These are phyloP conservation scores for Globisporangium rhizosaccharum DNA, from an alignment of 352 stramenopile species.

Conservation along the genomic window DNA sequence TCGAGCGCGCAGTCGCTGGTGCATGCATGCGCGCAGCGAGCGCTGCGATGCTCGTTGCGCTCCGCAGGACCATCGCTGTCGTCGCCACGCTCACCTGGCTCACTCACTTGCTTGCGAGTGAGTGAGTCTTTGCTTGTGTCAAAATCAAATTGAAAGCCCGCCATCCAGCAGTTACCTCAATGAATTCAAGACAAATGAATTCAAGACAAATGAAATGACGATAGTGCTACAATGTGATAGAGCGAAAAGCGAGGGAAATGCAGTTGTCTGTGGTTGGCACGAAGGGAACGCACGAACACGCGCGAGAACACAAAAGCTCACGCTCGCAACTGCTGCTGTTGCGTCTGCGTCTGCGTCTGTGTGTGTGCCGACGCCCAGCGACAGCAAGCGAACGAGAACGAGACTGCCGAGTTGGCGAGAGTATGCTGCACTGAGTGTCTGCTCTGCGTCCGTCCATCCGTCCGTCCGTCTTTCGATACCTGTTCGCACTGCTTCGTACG, in stretches of 20 bases:
- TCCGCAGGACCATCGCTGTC: neutral
- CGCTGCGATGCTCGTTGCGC: neutral
- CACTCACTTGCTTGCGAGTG: neutral
- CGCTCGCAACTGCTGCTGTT: neutral
- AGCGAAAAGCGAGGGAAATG: neutral
- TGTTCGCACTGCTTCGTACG: neutral
- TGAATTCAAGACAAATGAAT: no score
- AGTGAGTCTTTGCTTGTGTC: neutral
- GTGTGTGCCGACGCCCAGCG: neutral
- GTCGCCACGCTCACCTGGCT: neutral
- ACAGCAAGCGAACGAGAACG: neutral
- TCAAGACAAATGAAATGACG: no score
- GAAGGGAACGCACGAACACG: neutral
- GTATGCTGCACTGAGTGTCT: constrained; percentile 11
- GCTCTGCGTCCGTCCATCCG: constrained; percentile 1
- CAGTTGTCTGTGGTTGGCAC: neutral
- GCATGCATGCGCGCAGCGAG: neutral
- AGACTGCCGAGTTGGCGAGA: neutral
- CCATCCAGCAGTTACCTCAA: no score
- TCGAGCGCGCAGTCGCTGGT: neutral
- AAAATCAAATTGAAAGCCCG: neutral
- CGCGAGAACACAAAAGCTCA: neutral
- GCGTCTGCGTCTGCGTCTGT: neutral
- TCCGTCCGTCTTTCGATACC: neutral
- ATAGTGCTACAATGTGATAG: neutral